phyloP scores from a whole-genome alignment of 2,329 filamentous ascomycete species.

The Claviceps spartinae region DNA sequence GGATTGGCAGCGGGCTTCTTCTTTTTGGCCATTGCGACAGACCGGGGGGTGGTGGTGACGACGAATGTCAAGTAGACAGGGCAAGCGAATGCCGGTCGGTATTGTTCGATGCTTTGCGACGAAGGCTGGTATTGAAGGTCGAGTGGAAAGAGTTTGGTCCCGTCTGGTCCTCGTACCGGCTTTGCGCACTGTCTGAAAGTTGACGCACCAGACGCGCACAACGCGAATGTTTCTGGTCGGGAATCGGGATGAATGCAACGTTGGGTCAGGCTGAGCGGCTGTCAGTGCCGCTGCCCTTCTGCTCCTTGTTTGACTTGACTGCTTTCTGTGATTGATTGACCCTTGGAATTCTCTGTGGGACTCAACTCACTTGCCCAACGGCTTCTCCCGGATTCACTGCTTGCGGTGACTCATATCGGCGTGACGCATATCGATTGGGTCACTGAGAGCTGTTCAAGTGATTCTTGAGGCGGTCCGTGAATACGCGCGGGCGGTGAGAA shows the following conservation, averaged over 20 bases:
- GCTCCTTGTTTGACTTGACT: too few relatives aligned
- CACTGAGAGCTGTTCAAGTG: not conserved
- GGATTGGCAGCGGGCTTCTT: slow-evolving; percentile 82
- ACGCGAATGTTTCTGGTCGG: too few relatives aligned
- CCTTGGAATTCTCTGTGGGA: too few relatives aligned
- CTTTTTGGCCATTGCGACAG: slow-evolving; percentile 65
- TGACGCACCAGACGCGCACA: too few relatives aligned
- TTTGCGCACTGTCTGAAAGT: too few relatives aligned
- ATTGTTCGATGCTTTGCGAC: not conserved
- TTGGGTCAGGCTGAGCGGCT: too few relatives aligned
- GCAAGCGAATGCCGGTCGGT: not conserved
- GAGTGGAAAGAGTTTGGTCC: not conserved
- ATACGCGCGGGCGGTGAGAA: too few relatives aligned
- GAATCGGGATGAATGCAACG: too few relatives aligned
- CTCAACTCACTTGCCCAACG: not conserved
- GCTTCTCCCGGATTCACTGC: not conserved
- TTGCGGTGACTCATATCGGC: not conserved
- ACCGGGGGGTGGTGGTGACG: not conserved
- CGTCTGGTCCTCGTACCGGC: not conserved
- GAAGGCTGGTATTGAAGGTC: not conserved
- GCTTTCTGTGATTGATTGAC: too few relatives aligned
- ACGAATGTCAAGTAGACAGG: not conserved
- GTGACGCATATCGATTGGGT: not conserved
- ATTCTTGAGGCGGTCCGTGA: not conserved
- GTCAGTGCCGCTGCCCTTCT: too few relatives aligned